These are phyloP conservation scores for Incumbomyces lentus DNA, from an alignment of 2,329 filamentous ascomycete species.

Conservation along the genomic window DNA sequence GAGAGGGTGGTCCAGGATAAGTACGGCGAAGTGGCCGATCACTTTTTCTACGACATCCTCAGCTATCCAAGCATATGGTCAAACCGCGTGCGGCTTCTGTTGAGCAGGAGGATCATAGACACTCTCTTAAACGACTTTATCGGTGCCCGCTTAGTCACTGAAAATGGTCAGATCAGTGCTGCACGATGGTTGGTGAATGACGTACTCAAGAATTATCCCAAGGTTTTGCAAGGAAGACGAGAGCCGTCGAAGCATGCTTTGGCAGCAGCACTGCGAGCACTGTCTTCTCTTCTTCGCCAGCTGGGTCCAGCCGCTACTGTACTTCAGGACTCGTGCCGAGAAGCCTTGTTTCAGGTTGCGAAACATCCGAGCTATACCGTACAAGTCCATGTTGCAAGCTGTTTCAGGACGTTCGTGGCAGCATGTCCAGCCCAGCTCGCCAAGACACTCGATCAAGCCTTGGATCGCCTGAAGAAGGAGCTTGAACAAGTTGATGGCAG, in stretches of 20 bases:
- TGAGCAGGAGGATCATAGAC: slow-evolving; percentile 73
- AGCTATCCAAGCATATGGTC: slow-evolving; percentile 64
- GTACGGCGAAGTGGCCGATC: slow-evolving; percentile 71
- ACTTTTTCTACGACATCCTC: slow-evolving; percentile 69
- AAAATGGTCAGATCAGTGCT: slow-evolving; percentile 76
- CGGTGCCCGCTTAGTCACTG: slow-evolving; percentile 70
- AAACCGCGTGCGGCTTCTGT: slow-evolving; percentile 78
- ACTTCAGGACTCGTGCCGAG: slow-evolving; percentile 73
- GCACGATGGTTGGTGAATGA: slow-evolving; percentile 75
- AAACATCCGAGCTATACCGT: slow-evolving; percentile 95
- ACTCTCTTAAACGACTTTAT: slow-evolving; percentile 76
- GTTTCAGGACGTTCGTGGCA: slow-evolving; percentile 75
- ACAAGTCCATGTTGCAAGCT: slow-evolving; percentile 78
- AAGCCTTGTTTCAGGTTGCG: slow-evolving; percentile 77
- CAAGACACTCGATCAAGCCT: slow-evolving; percentile 84
- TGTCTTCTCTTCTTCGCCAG: slow-evolving; percentile 66
- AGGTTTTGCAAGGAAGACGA: slow-evolving; percentile 71
- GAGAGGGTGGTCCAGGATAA: slow-evolving; percentile 73
- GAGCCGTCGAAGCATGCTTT: slow-evolving; percentile 84
- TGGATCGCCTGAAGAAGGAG: slow-evolving; percentile 88
- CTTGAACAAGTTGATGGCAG: slow-evolving; percentile 64
- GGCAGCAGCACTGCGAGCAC: slow-evolving; percentile 65
- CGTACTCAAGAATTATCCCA: slow-evolving; percentile 87
- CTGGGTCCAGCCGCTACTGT: slow-evolving; percentile 72
- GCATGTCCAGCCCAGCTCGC: slow-evolving; percentile 87